These are phyloP conservation scores for Ascochyta koolunga DNA, from an alignment of 2,329 filamentous ascomycete genomes.

Conservation along the genomic window DNA sequence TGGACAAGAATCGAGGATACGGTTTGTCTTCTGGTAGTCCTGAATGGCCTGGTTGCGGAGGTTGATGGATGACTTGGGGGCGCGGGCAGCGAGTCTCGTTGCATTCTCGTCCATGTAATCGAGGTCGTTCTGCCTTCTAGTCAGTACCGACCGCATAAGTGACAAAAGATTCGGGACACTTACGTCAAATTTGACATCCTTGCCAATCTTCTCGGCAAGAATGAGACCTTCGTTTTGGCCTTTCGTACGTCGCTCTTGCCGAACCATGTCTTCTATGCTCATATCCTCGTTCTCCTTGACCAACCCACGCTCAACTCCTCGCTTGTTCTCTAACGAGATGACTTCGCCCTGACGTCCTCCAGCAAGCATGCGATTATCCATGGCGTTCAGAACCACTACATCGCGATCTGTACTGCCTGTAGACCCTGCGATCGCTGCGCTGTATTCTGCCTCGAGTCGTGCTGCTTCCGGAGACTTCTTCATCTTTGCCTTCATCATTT, in stretches of 20 bases:
- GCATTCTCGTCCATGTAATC: slow-evolving; percentile 99
- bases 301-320: slow-evolving; percentile 81
- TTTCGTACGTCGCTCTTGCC: slow-evolving; percentile 86
- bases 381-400: slow-evolving; percentile 80
- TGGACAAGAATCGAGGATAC: slow-evolving; percentile 83
- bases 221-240: slow-evolving; percentile 78
- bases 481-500: slow-evolving; percentile 95
- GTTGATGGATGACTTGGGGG: slow-evolving; percentile 86
- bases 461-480: slow-evolving; percentile 76
- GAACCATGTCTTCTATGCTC: slow-evolving; percentile 95
- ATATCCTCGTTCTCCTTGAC: slow-evolving; percentile 95
- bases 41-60: slow-evolving; percentile 85
- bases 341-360: slow-evolving; percentile 77
- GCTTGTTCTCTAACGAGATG: slow-evolving; percentile 76
- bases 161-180: slow-evolving; percentile 26
- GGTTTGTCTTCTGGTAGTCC: slow-evolving; percentile 89
- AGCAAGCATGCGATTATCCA: slow-evolving; percentile 88
- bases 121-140: slow-evolving; percentile 68
- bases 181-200: slow-evolving; percentile 84
- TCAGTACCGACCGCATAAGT: slow-evolving; percentile 19
- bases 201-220: slow-evolving; percentile 90
- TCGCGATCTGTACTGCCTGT: slow-evolving; percentile 64
- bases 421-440: slow-evolving; percentile 71
- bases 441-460: slow-evolving; percentile 83
- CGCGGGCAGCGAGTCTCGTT: slow-evolving; percentile 80